These are phyloP conservation scores for Arthroderma uncinatum DNA, from an alignment of 2,329 filamentous ascomycete species.

Conservation along the genomic window DNA sequence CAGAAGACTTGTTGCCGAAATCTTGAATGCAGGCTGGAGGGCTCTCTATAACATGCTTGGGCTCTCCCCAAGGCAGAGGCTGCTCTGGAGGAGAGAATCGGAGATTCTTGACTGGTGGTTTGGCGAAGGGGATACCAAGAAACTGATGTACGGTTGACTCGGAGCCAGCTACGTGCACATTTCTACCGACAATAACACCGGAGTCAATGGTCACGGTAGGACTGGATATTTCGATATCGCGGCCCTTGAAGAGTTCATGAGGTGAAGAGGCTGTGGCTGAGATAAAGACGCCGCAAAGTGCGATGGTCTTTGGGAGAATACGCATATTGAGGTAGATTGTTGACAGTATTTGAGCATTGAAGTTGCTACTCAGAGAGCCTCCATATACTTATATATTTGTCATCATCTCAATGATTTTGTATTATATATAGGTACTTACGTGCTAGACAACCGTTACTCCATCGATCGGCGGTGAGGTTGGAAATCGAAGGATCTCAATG, in stretches of 20 bases:
- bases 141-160: slow-evolving; percentile 1
- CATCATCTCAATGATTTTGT: no score
- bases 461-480: no score
- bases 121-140: slow-evolving; percentile 5
- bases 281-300: neutral
- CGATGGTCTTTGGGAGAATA: neutral
- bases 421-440: no score
- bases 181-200: slow-evolving; percentile 3
- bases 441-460: no score
- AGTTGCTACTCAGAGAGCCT: neutral
- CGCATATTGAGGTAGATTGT: neutral
- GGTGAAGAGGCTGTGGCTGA: neutral
- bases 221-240: neutral
- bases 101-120: neutral
- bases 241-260: neutral
- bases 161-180: neutral
- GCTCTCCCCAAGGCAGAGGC: neutral
- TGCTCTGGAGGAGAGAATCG: neutral
- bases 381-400: neutral
- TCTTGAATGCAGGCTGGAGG: slow-evolving; percentile 2
- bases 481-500: no score
- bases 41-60: neutral
- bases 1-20: neutral
- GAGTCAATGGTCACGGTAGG: neutral
- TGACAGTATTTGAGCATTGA: neutral